A percentile compares a stretch with the other conserved stretches of the same genome.
Evolutionary conservation across 73 alveolate genomes (phyloP).

Genomic region (Paramecium tetraurelia): DNA sequence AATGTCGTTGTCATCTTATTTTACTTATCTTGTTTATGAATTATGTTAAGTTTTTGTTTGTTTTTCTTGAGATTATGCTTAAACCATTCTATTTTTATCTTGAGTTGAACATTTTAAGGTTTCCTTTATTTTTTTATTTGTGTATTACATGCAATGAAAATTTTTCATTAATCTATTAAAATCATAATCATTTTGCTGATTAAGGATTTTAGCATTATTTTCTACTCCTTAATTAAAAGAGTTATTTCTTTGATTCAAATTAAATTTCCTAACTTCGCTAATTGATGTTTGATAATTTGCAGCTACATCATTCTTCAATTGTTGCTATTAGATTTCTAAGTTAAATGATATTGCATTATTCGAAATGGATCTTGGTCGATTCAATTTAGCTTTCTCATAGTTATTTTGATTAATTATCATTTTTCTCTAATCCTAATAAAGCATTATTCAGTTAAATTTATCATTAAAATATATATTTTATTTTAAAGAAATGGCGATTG

Average conservation of each 20-base stretch:
- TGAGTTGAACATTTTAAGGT: not conserved
- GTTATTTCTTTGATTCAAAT: not conserved
- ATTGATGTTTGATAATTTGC: not conserved
- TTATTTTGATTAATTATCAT: not conserved
- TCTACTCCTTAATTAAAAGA: not conserved
- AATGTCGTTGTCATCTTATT: not conserved
- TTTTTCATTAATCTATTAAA: not conserved
- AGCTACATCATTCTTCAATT: not conserved
- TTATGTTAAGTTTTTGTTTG: not conserved
- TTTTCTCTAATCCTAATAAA: not conserved
- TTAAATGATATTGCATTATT: not conserved
- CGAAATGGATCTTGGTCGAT: not conserved
- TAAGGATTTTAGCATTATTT: not conserved
- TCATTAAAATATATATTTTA: not conserved
- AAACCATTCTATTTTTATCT: not conserved
- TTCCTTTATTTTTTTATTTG: not conserved
- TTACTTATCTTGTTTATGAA: not conserved
- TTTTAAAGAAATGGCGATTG: not conserved
- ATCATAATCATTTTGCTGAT: not conserved
- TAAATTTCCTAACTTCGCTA: not conserved
- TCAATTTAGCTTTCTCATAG: not conserved
- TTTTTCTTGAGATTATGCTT: not conserved
- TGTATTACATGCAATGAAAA: not conserved
- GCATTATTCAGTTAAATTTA: slow-evolving; percentile 1
- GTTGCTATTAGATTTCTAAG: not conserved